Base-by-base conservation (phyloP, 768 basidiomycete species). In the Lactifluus rugatus region DNA sequence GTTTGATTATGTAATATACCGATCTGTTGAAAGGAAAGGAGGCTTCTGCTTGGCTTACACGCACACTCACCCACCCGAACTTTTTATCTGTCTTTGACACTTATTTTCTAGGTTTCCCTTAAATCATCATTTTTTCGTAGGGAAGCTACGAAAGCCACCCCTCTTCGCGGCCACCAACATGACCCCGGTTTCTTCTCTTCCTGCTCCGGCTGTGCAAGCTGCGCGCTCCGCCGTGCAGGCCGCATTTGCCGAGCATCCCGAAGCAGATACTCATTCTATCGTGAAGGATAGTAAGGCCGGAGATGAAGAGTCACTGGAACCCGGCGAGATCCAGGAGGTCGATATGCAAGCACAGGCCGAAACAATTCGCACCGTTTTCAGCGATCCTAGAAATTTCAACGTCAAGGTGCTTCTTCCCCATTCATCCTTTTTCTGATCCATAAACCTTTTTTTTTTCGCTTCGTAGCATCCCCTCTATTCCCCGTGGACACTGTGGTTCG, bases 401-500 rank as follows among this genome's bases (percentile, higher is more conserved):
- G 93, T 97, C 75, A 98, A 97, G 79, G 95, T 94, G 49, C 47
- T 68, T 66, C 58, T 23, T 23, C 1, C 36, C 46, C 5, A 25
- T 23, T n/a, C 42, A 14, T 42, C 26, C 7, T 13, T 34, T 11
- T 52, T 42, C 59, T 46, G 1, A 34, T 41, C 32, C 4, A 26
- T 13, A 7, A 19, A 37, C 17, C 9, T 21, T 53, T 49, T 48
- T 31, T 47, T 52, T 26, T 52, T 32, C 23, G 11, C 36, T 34
- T 36, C 31, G 32, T 42, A 96, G 93, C 93, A 97, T 69, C 93
- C 93, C 13, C 81, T 97, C 45, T 95, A 83, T 72, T 93, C 93
- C 28, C 78, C 88, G 9, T 96, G 94, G 94, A 97, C 93, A 7
- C 83, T 99, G 28, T 97, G 93, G 93, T 99, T 97, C 70, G 95